Conservation (phyloP, 192 early-diverging fungal genomes). For the Coemansia guatemalensis region DNA sequence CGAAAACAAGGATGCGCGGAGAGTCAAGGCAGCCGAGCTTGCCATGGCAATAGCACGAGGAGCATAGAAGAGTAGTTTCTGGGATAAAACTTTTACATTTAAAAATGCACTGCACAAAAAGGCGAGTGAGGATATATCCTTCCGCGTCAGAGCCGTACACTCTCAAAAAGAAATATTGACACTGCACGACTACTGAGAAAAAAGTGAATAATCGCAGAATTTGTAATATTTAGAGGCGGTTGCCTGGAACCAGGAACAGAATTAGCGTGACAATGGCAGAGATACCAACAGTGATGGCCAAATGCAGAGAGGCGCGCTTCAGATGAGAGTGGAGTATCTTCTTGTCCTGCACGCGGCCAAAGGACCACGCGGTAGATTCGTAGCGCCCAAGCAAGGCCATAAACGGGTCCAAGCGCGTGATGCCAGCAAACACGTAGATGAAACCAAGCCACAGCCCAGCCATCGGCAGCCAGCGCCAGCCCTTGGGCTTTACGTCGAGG, state of each 20-base stretch:
- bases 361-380: constrained; percentile 39
- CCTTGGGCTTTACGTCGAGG: constrained; percentile 50
- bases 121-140: background rate
- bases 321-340: constrained; percentile 36
- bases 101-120: background rate
- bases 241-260: constrained; percentile 47
- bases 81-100: background rate
- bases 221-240: constrained; percentile 28
- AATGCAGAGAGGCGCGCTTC: constrained; percentile 37
- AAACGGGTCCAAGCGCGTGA: constrained; percentile 45
- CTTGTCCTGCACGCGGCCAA: constrained; percentile 31
- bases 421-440: constrained; percentile 34
- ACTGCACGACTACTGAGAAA: background rate
- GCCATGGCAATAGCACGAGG: constrained; percentile 28
- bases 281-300: constrained; percentile 22
- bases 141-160: background rate
- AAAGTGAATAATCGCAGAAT: background rate
- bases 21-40: constrained; percentile 38
- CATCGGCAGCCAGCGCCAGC: constrained; percentile 52
- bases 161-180: background rate
- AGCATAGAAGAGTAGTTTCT: background rate
- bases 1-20: constrained; percentile 28
- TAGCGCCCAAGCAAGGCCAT: constrained; percentile 41
- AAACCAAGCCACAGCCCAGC: constrained; percentile 46
- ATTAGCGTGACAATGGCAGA: constrained; percentile 38